Conservation (phyloP, 345 rosid species). For the Acer campestre region DNA sequence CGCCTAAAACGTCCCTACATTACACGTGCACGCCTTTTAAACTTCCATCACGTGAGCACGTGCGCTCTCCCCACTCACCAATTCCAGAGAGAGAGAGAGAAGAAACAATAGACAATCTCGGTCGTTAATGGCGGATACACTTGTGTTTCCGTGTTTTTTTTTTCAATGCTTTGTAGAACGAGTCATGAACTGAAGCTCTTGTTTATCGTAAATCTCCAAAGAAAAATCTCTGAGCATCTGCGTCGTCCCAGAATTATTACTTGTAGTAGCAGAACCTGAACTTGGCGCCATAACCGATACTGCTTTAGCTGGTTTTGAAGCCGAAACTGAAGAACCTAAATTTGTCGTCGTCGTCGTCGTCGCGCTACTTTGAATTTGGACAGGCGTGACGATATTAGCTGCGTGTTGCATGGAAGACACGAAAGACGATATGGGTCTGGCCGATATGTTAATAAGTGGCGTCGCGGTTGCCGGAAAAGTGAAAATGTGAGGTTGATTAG, state of each 20-base stretch:
- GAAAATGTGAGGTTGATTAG: slow-evolving; percentile 56
- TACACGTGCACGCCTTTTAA: slow-evolving; percentile 57
- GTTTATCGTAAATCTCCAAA: slow-evolving; percentile 68
- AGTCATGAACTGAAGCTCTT: slow-evolving; percentile 69
- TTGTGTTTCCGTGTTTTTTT: slow-evolving; percentile 1
- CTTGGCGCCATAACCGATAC: slow-evolving; percentile 59
- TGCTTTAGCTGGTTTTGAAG: slow-evolving; percentile 34
- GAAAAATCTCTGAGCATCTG: slow-evolving; percentile 78
- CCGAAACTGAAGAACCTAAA: slow-evolving; percentile 27
- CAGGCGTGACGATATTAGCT: slow-evolving; percentile 30
- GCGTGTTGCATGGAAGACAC: slow-evolving; percentile 58
- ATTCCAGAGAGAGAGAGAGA: neutral
- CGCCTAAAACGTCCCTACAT: slow-evolving; percentile 47
- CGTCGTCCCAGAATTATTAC: slow-evolving; percentile 25
- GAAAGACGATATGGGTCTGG: slow-evolving; percentile 59
- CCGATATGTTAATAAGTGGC: slow-evolving; percentile 49
- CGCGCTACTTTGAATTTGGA: slow-evolving; percentile 24
- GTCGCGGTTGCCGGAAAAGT: slow-evolving; percentile 59
- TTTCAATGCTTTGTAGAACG: slow-evolving; percentile 51
- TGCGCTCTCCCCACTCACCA: slow-evolving; percentile 30
- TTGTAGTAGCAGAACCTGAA: slow-evolving; percentile 43
- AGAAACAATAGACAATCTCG: neutral
- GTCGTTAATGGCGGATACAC: slow-evolving; percentile 33
- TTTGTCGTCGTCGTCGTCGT: slow-evolving; percentile 5
- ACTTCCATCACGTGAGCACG: slow-evolving; percentile 58